Evolutionary conservation across 805 yeast species (phyloP), one percentile per base, ranked within the genome.

Genomic region (Candida orba): DNA sequence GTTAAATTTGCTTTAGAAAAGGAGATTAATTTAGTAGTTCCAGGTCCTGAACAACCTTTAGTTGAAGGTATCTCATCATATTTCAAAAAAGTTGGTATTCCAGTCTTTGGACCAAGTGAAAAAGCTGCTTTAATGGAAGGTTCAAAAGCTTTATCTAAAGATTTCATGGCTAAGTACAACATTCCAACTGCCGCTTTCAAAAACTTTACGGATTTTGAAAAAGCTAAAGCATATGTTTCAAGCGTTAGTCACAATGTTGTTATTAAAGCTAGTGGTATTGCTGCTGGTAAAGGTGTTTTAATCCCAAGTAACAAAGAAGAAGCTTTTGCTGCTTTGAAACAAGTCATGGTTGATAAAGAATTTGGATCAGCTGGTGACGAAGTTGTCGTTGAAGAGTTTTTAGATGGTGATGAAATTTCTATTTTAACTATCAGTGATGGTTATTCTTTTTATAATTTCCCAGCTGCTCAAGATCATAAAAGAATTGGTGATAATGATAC

Each of bases 41-140:
- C 99, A 32, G 99, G 99, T 30, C 99, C 99, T n/a, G 99, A 93
- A 67, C 96, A 89, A 67, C 98, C 99, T 32, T 72, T 95, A 49
- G 97, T 95, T 29, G 97, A 93, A 58, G 99, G 99, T 41, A 79
- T 93, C 48, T 64, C 90, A 24, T 64, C 81, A 15, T 69, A 69
- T 42, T 89, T 93, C 72, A 68, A 76, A 49, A 78, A 77, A 46
- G 84, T 83, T 41, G 99, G 99, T 51, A 81, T 93, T 52, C 95
- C 96, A 24, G 96, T 90, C 15, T 93, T 93, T 69, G 99, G 99
- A 14, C 99, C 99, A n/a, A 76, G 85, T 33, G 82, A 75, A 20
- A 74, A 76, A 55, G 99, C 98, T 45, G 97, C 99, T 12, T 65
- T 69, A 27, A 84, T 93, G 89, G 99, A 93, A 66, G 99, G 98